Conservation (phyloP, 2,329 filamentous ascomycete species). For the Beauveria australis region DNA sequence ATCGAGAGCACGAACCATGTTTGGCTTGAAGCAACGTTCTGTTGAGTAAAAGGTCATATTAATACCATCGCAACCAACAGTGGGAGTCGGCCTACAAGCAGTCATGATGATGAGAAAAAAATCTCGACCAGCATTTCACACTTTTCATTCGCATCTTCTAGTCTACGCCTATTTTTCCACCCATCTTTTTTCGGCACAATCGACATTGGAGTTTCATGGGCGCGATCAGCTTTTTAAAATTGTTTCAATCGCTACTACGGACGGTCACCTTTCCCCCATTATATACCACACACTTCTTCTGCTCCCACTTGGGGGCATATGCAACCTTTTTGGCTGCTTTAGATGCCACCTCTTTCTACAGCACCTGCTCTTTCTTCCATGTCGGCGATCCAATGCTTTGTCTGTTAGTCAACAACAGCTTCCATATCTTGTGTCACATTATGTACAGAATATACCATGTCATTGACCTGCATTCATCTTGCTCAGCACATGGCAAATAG, state of each 20-base stretch:
- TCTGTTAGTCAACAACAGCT: not conserved
- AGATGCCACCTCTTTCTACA: not conserved
- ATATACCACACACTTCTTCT: constrained; percentile 1
- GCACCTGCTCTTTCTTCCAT: not conserved
- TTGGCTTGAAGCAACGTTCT: constrained; percentile 39
- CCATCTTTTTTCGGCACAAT: not conserved
- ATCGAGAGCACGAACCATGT: constrained; percentile 66
- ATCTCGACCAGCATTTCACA: not conserved
- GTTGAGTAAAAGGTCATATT: constrained; percentile 11
- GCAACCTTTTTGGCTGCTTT: not conserved
- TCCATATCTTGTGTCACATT: not conserved
- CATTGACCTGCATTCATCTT: not conserved
- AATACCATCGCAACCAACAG: not conserved
- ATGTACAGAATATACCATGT: constrained; percentile 1
- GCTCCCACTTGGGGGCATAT: not conserved
- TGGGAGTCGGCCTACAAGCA: not conserved
- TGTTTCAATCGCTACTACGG: not conserved
- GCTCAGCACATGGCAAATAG: not conserved
- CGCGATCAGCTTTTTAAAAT: not conserved
- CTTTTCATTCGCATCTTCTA: not conserved
- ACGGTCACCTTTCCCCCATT: not conserved
- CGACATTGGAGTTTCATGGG: constrained; percentile 3
- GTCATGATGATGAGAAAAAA: not conserved
- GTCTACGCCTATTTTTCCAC: not conserved
- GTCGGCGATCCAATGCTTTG: not conserved